Base-by-base conservation (phyloP, 768 basidiomycete species). In the Lentinula guzmanii region DNA sequence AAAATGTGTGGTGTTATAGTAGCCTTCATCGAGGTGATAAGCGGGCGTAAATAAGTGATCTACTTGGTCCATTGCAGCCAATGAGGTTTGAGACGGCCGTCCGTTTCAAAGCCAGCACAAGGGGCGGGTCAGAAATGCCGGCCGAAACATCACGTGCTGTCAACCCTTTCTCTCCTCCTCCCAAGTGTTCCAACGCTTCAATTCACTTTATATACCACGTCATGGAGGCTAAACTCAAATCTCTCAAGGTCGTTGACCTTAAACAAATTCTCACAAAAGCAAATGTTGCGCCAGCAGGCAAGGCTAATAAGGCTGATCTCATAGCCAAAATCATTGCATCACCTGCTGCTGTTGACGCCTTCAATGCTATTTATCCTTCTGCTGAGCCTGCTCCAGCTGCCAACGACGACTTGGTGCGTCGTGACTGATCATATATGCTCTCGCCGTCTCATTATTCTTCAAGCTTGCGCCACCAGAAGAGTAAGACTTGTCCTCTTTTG, bases 231-330 rank as follows among this genome's bases (percentile, higher is more conserved):
- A 45, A 61, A 35, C 31, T 79, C 62, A 86, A 85, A 71, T 73
- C 84, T 0, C 84, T 90, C 76, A 89, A 87, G 71, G 89, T 89
- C 69, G 79, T 80, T 39, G 88, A 90, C 65, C 84, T 90, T 71
- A 84, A 76, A 67, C 78, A 82, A 61, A 81, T 90, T 63, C 83
- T 90, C 68, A 46, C 76, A 57, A 77, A 76, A 51, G 88, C 86
- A 21, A 62, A 69, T 39, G 74, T 83, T 59, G 52, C 80, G 4
- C 70, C 77, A 37, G 80, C 84, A 0, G 73, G 80, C 66, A 86
- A 85, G 69, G 78, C 82, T 5, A 88, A 81, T 69, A 91, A 90
- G 71, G 68, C 74, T 0, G 89, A 89, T 65, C 85, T 91, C 69
- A 80, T 90, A 65, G 70, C 83, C 34, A 82, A 80, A 65, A 85